A percentile compares a stretch with the other conserved stretches of the same genome.
phyloP scores from a whole-genome alignment of 176 grass and related monocot species.

The Avena eriantha region DNA sequence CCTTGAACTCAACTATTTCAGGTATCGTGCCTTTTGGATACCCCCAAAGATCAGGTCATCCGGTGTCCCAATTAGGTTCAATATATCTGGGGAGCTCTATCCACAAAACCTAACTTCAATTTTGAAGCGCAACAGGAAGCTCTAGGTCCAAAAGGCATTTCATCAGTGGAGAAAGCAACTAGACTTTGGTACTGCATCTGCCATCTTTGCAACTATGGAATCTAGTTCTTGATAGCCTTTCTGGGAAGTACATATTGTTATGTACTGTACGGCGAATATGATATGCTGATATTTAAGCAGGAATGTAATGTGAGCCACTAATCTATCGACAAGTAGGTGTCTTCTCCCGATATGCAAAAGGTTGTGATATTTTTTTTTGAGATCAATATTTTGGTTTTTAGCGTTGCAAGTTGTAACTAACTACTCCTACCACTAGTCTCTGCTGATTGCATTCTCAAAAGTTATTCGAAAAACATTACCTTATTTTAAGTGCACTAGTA shows the following conservation, averaged over 20 bases:
- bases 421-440: conserved; percentile 9
- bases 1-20: conserved; percentile 17
- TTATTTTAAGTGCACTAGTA: not conserved
- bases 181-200: not conserved
- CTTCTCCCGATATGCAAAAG: conserved; percentile 12
- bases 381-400: not conserved
- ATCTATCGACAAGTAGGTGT: conserved; percentile 16
- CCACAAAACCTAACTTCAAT: conserved; percentile 43
- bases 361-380: too few relatives aligned
- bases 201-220: conserved; percentile 40
- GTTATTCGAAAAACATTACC: too few relatives aligned
- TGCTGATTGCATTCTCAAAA: too few relatives aligned
- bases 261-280: conserved; percentile 30
- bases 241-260: conserved; percentile 18
- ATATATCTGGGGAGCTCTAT: conserved; percentile 18
- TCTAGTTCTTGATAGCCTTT: conserved; percentile 40
- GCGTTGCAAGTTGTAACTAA: not conserved
- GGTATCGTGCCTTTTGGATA: not conserved
- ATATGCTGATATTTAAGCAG: conserved; percentile 23
- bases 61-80: conserved; percentile 21
- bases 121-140: not conserved
- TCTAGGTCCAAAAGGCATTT: conserved; percentile 8
- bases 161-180: conserved; percentile 39
- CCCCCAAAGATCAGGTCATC: conserved; percentile 21
- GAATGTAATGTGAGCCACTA: not conserved